Conservation (phyloP, 2,329 filamentous ascomycete species). For the Ceratocystis diversiconidia region DNA sequence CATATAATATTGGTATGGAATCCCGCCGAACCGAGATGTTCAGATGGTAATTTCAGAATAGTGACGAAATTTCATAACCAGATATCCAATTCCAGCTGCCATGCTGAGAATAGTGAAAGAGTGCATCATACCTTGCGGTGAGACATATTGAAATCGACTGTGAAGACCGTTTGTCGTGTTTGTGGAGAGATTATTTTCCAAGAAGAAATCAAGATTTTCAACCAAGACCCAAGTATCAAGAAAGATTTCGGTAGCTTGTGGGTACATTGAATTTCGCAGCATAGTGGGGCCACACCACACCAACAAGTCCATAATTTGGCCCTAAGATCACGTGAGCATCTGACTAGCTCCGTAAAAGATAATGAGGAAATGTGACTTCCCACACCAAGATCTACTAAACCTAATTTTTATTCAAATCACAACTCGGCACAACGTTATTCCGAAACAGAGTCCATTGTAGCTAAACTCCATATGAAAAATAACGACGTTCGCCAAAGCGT, state of each 20-base stretch:
- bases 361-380: too few relatives aligned
- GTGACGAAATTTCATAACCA: not conserved
- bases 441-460: too few relatives aligned
- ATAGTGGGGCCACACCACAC: constrained; percentile 10
- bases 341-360: not conserved
- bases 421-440: too few relatives aligned
- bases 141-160: constrained; percentile 19
- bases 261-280: constrained; percentile 7
- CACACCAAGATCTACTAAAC: too few relatives aligned
- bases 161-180: constrained; percentile 17
- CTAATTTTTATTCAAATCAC: too few relatives aligned
- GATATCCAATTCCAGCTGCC: not conserved
- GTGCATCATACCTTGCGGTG: constrained; percentile 20
- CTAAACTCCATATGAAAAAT: not conserved
- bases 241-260: constrained; percentile 14
- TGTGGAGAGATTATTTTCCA: constrained; percentile 15
- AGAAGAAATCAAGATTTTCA: constrained; percentile 9
- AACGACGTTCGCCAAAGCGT: not conserved
- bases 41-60: not conserved
- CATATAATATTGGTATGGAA: too few relatives aligned
- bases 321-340: constrained; percentile 14
- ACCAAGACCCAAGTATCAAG: constrained; percentile 14
- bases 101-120: not conserved
- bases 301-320: constrained; percentile 7
- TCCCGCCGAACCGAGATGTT: not conserved